phyloP scores from a whole-genome alignment of 2,329 filamentous ascomycete species.

The Aspergillus uvarum region DNA sequence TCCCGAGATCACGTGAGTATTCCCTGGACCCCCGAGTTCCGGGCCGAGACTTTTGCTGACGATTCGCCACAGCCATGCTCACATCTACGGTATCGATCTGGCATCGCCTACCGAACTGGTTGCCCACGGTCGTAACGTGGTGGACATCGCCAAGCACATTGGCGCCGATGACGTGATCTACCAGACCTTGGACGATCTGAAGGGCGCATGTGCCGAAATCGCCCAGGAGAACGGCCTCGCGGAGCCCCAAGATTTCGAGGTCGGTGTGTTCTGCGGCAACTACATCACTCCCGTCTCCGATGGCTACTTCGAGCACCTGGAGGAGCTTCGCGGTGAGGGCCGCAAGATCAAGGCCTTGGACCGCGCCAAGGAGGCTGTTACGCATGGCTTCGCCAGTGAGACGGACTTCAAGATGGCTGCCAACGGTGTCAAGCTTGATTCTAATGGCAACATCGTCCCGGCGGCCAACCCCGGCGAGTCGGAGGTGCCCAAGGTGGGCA shows the following conservation, averaged over 20 bases:
- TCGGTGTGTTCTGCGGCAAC: constrained; percentile 86
- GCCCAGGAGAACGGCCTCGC: constrained; percentile 54
- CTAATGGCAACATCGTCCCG: constrained; percentile 58
- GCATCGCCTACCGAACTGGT: constrained; percentile 70
- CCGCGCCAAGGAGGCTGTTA: constrained; percentile 62
- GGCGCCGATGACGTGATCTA: constrained; percentile 76
- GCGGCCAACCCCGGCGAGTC: constrained; percentile 30
- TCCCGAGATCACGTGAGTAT: constrained; percentile 67
- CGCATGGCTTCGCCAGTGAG: constrained; percentile 61
- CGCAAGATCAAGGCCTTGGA: constrained; percentile 66
- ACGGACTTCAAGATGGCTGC: constrained; percentile 62
- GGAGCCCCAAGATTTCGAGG: constrained; percentile 69
- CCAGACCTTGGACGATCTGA: constrained; percentile 75
- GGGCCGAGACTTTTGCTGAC: constrained; percentile 8
- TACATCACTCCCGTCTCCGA: constrained; percentile 79
- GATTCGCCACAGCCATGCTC: constrained; percentile 58
- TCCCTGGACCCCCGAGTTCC: not conserved
- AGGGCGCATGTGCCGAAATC: constrained; percentile 72
- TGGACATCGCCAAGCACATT: constrained; percentile 65
- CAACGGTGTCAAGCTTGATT: constrained; percentile 60
- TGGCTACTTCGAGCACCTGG: constrained; percentile 79
- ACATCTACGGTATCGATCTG: constrained; percentile 81
- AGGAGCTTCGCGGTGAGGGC: constrained; percentile 68
- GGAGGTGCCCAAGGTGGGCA: constrained; percentile 26
- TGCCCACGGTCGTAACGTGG: constrained; percentile 63